Evolutionary conservation across 106 monocot genomes (phyloP), one percentile per base, ranked within the genome.

Genomic region (Acorus gramineus): DNA sequence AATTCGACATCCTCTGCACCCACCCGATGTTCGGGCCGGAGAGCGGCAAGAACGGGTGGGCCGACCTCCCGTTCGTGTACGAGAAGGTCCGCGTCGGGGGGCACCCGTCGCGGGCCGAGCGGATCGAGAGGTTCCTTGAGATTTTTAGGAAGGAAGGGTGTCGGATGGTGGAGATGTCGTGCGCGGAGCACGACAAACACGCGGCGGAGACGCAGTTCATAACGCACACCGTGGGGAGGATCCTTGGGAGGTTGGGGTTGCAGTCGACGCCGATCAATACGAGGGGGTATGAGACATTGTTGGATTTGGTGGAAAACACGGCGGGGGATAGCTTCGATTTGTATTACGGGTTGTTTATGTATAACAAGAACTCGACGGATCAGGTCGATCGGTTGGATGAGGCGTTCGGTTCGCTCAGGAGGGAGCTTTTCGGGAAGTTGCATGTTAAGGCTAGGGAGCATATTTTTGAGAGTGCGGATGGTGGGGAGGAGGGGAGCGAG

Each of bases 1-100:
- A 73, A n/a, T 88, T 81, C 55, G 88, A 88, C 70, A 67, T 88
- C 50, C 55, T 88, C 58, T 88, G 88, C 74, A 88, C 84, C 50
- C 88, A 88, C 70, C 88, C 88, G 8, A 88, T 88, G 88, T 88
- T 88, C 62, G 88, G 88, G 14, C 88, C 88, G 4, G 88, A 88
- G 66, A 76, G 75, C 60, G 88, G 73, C 11, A 64, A 68, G 56
- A n/a, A 73, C 56, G 81, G 88, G 4, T 88, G 88, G 88, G 12
- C 10, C 0, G 84, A 81, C 47, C 73, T 88, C 12, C 81, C 88
- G 2, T 78, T 88, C 11, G 84, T 84, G 8, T 88, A 69, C 64
- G 88, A 88, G 8, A 75, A 81, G 49, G 84, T 88, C 14, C 64
- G 88, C 11, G 70, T 83, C 4, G 75, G 66, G 1, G 57, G 71